A percentile compares a stretch with the other conserved stretches of the same genome.
Evolutionary conservation across 2,329 filamentous ascomycete species (phyloP).

Genomic region (Huntiella bhutanensis): DNA sequence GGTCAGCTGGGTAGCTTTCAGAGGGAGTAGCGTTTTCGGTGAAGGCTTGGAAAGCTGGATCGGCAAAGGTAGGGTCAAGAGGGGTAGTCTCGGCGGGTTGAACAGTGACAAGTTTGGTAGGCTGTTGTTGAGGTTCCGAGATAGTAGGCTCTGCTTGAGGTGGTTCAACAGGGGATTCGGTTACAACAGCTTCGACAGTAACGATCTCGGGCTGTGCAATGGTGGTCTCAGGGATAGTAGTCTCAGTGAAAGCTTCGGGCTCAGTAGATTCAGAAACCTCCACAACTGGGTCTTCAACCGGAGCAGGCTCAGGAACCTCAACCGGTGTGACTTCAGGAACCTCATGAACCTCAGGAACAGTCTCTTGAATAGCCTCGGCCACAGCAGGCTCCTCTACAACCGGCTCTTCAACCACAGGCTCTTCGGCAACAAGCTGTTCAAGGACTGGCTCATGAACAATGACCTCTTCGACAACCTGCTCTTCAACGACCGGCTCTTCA

Average conservation of each 20-base stretch:
- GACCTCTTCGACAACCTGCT: constrained; percentile 1
- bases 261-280: neutral
- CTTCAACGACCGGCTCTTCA: neutral
- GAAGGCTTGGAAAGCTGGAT: no score
- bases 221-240: neutral
- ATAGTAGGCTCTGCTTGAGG: no score
- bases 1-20: no score
- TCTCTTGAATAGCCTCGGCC: neutral
- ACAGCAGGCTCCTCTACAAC: neutral
- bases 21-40: no score
- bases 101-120: no score
- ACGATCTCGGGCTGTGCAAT: neutral
- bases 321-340: neutral
- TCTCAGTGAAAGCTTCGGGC: neutral
- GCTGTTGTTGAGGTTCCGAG: no score
- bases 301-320: no score
- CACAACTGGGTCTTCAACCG: neutral
- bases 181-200: no score
- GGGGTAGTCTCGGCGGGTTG: no score
- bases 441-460: neutral
- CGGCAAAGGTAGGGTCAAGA: no score
- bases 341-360: neutral
- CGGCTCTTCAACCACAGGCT: neutral
- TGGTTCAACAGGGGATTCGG: no score
- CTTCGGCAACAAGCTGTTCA: neutral